Evolutionary conservation across 148 eudicot genomes (phyloP).

Genomic region (Rhododendron griersonianum): DNA sequence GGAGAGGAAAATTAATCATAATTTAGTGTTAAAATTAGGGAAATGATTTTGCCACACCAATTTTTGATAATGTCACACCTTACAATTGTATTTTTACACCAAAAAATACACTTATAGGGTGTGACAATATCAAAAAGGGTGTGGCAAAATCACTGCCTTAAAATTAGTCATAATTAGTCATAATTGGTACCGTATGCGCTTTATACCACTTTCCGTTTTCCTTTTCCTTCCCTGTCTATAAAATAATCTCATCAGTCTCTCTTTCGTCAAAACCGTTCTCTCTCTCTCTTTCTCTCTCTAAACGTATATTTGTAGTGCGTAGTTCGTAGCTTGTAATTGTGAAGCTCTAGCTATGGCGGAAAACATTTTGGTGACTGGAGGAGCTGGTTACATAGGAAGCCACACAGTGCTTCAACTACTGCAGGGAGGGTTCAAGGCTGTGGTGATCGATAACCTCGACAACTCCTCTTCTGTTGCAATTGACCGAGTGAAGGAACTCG

Average conservation of each 20-base stretch:
- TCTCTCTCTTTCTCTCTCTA: not conserved
- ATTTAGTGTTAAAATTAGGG: too few relatives aligned
- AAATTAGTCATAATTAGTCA: too few relatives aligned
- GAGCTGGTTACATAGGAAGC: slow-evolving; percentile 92
- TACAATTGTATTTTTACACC: too few relatives aligned
- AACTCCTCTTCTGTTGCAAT: slow-evolving; percentile 74
- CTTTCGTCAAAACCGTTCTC: not conserved
- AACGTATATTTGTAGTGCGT: not conserved
- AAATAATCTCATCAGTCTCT: not conserved
- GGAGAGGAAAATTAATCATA: too few relatives aligned
- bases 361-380: slow-evolving; percentile 80
- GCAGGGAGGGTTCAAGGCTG: slow-evolving; percentile 59
- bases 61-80: too few relatives aligned
- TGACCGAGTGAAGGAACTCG: slow-evolving; percentile 70
- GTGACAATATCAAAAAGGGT: too few relatives aligned
- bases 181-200: not conserved
- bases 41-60: too few relatives aligned
- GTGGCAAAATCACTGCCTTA: too few relatives aligned
- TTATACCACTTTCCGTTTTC: not conserved
- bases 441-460: slow-evolving; percentile 78
- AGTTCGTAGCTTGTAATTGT: not conserved
- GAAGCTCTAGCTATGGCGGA: slow-evolving; percentile 22
- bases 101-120: too few relatives aligned
- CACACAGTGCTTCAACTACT: slow-evolving; percentile 83
- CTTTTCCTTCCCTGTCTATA: not conserved